Evolutionary conservation across 2,329 filamentous ascomycete genomes (phyloP).

Genomic region (Apiospora hydei): DNA sequence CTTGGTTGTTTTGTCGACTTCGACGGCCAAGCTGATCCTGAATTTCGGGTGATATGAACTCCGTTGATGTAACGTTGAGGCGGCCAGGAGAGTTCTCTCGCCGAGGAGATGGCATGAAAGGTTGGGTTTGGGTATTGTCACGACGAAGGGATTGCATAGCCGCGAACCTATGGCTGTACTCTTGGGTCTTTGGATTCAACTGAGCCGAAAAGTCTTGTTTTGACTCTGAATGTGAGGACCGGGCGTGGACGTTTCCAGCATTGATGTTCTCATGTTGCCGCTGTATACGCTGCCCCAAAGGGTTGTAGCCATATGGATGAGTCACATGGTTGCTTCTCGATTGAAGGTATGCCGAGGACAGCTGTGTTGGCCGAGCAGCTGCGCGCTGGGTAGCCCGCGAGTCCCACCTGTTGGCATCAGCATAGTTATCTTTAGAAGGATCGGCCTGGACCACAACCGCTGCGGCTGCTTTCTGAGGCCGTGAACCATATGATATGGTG

Average conservation of each 20-base stretch:
- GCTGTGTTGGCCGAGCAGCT: background rate
- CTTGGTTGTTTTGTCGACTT: background rate
- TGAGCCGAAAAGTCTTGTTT: background rate
- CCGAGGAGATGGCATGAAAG: background rate
- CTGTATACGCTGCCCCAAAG: background rate
- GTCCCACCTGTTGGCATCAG: background rate
- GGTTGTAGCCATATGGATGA: background rate
- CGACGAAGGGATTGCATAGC: background rate
- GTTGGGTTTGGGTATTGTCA: background rate
- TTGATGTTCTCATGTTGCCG: background rate
- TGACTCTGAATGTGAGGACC: background rate
- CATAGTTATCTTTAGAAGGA: background rate
- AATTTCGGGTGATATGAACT: background rate
- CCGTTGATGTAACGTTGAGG: background rate
- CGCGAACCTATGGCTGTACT: background rate
- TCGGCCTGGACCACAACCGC: background rate
- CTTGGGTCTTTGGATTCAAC: background rate
- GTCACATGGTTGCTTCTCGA: background rate
- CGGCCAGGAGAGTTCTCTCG: background rate
- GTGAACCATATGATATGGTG: background rate
- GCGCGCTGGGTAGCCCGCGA: background rate
- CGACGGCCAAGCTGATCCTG: background rate
- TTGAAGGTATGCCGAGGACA: background rate
- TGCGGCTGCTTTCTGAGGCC: background rate
- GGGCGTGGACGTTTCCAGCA: background rate